Evolutionary conservation across 108 stramenopile species (phyloP).

Genomic region (Pseudonitzschia multiseries): DNA sequence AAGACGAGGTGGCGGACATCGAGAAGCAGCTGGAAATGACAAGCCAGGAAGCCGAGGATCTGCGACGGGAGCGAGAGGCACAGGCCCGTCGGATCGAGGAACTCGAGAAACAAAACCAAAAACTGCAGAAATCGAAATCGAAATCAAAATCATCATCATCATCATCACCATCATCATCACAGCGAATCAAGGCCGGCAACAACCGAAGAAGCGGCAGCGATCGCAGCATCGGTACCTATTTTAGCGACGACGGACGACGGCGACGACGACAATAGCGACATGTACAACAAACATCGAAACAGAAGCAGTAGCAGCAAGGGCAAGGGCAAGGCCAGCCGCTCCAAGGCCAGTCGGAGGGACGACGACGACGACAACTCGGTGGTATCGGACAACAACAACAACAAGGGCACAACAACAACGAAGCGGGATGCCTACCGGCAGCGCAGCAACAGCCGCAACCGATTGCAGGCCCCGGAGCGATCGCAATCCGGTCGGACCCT

Average conservation of each 20-base stretch:
- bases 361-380: background rate
- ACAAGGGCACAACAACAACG: no score
- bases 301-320: background rate
- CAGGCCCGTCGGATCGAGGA: background rate
- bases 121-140: background rate
- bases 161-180: no score
- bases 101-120: background rate
- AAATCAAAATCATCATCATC: background rate
- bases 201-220: background rate
- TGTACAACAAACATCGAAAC: background rate
- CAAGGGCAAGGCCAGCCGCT: background rate
- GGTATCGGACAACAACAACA: no score
- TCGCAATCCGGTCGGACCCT: background rate
- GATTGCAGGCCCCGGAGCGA: background rate
- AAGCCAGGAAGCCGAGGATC: background rate
- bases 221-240: no score
- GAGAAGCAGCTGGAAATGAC: background rate
- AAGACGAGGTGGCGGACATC: background rate
- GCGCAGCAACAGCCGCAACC: background rate
- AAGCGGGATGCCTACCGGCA: no score
- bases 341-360: conserved; percentile 1
- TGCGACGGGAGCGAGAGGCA: background rate
- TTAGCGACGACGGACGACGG: no score
- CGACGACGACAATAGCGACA: no score
- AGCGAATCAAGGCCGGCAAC: background rate